Evolutionary conservation across 2,329 filamentous ascomycete genomes (phyloP).

Genomic region (Alternaria alternata): DNA sequence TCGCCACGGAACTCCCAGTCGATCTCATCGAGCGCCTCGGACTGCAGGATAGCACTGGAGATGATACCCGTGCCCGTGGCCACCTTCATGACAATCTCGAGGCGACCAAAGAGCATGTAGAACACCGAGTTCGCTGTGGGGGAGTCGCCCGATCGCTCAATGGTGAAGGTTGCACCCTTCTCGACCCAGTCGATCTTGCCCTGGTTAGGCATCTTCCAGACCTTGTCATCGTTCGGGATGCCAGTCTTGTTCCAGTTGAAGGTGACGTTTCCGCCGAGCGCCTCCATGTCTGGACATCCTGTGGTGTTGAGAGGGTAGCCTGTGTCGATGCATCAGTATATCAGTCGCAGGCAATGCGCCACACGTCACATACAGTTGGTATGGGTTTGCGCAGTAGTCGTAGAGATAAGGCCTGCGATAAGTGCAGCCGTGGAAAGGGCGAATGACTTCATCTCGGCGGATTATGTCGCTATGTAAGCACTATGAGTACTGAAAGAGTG

Average conservation of each 20-base stretch:
- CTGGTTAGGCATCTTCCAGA: constrained; percentile 72
- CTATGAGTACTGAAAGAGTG: constrained; percentile 39
- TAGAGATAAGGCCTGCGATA: constrained; percentile 50
- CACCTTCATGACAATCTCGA: constrained; percentile 58
- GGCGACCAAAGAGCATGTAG: constrained; percentile 63
- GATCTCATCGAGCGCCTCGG: constrained; percentile 63
- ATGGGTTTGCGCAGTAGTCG: constrained; percentile 73
- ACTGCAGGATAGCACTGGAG: constrained; percentile 60
- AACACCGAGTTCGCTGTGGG: constrained; percentile 74
- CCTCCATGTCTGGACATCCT: constrained; percentile 73
- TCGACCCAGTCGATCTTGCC: constrained; percentile 69
- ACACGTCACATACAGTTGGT: constrained; percentile 62
- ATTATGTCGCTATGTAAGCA: constrained; percentile 8
- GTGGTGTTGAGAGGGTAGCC: constrained; percentile 75
- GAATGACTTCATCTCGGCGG: constrained; percentile 41
- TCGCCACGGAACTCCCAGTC: constrained; percentile 59
- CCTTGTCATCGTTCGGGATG: constrained; percentile 35
- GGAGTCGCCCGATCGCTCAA: constrained; percentile 74
- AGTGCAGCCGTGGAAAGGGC: constrained; percentile 48
- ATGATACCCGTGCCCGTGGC: constrained; percentile 60
- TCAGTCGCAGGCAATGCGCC: neutral
- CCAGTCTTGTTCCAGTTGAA: constrained; percentile 64
- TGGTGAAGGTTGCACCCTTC: constrained; percentile 74
- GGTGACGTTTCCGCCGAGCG: constrained; percentile 68
- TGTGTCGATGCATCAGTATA: constrained; percentile 4